phyloP scores from a whole-genome alignment of 2,329 filamentous ascomycete species.

The Monosporascus sp. region DNA sequence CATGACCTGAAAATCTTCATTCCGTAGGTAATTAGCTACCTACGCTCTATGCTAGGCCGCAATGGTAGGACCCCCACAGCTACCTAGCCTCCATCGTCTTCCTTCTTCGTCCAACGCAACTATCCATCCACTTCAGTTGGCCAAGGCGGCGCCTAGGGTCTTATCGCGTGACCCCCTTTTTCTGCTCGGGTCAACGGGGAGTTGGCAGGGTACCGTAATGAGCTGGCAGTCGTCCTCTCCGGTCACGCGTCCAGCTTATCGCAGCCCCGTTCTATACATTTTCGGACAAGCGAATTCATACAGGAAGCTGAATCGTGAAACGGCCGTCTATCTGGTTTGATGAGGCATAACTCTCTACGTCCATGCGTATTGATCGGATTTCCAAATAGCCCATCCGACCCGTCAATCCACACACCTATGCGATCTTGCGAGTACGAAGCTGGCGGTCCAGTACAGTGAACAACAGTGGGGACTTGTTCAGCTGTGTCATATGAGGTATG shows the following conservation, averaged over 20 bases:
- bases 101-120: neutral
- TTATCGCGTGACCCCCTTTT: neutral
- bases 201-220: neutral
- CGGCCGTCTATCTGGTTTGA: neutral
- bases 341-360: neutral
- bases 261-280: neutral
- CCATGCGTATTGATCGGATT: neutral
- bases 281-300: neutral
- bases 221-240: neutral
- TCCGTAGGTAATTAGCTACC: neutral
- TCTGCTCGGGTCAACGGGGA: neutral
- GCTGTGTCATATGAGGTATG: neutral
- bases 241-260: neutral
- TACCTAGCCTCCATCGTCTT: neutral
- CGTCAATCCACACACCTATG: too few relatives aligned
- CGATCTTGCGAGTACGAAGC: too few relatives aligned
- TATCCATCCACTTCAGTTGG: neutral
- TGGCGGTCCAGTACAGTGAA: too few relatives aligned
- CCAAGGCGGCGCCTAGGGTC: neutral
- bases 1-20: neutral
- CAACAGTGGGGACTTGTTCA: neutral
- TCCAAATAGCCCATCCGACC: neutral
- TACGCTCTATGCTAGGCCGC: neutral
- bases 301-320: neutral
- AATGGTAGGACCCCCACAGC: neutral